These are phyloP conservation scores for Lonicera japonica DNA, from an alignment of 129 eudicot genomes.

Conservation along the genomic window DNA sequence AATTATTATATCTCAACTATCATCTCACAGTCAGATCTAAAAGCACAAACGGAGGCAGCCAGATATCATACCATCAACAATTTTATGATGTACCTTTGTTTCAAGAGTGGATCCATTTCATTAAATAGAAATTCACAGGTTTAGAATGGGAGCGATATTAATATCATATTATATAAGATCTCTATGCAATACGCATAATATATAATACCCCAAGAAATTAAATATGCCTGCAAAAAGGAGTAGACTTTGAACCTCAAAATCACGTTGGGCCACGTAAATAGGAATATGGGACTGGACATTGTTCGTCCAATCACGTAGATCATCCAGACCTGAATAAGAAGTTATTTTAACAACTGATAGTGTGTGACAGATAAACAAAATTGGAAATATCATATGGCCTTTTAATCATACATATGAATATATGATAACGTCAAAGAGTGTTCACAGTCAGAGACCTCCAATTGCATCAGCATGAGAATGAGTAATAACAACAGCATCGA, in stretches of 20 bases:
- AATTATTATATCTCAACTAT: background rate
- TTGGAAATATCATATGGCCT: background rate
- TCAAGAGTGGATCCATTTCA: background rate
- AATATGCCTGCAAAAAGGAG: background rate
- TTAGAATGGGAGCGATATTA: background rate
- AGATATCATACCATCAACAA: background rate
- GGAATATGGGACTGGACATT: constrained; percentile 90
- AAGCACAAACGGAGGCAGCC: constrained; percentile 2
- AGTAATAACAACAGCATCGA: constrained; percentile 94
- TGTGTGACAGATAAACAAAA: background rate
- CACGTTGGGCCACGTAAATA: constrained; percentile 84
- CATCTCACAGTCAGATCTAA: background rate
- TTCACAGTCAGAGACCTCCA: constrained; percentile 71
- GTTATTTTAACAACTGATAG: background rate
- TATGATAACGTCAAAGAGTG: constrained; percentile 17
- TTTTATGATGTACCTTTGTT: background rate
- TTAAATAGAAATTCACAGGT: background rate
- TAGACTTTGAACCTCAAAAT: constrained; percentile 69
- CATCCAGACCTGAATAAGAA: constrained; percentile 76
- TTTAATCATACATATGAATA: constrained; percentile 23
- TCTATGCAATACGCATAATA: background rate
- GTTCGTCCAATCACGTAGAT: constrained; percentile 99
- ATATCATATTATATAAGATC: no score
- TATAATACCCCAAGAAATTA: background rate
- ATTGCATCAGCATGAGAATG: constrained; percentile 99